Conservation (phyloP, 1,284 basidiomycete genomes). For the Sanghuangporus baumii region DNA sequence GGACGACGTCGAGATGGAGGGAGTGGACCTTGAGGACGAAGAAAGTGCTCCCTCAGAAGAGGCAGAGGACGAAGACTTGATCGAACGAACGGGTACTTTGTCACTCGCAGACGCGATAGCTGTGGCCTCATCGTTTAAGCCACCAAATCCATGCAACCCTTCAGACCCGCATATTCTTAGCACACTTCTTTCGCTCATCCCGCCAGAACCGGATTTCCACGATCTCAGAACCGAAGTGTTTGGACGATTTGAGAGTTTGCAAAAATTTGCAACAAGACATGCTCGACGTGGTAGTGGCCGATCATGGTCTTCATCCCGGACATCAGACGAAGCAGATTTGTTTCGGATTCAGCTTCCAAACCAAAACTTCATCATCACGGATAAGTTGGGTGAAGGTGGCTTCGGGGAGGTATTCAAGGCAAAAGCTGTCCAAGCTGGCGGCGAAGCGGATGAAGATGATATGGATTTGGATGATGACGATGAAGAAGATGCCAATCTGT, state of each 20-base stretch:
- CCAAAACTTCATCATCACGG: conserved; percentile 62
- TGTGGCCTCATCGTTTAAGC: conserved; percentile 55
- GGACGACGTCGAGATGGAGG: not conserved
- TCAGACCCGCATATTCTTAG: conserved; percentile 66
- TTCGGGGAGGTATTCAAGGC: conserved; percentile 94
- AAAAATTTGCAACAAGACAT: conserved; percentile 55
- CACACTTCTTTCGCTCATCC: conserved; percentile 63
- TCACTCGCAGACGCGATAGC: conserved; percentile 61
- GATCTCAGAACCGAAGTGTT: conserved; percentile 55
- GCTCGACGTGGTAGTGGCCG: conserved; percentile 42
- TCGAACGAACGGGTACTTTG: conserved; percentile 55
- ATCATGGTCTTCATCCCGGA: conserved; percentile 31
- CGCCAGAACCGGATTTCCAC: conserved; percentile 58
- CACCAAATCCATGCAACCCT: conserved; percentile 88
- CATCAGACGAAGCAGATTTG: conserved; percentile 34
- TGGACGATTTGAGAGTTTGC: conserved; percentile 59
- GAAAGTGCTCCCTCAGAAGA: conserved; percentile 21
- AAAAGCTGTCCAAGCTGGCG: conserved; percentile 45
- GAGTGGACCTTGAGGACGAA: conserved; percentile 26
- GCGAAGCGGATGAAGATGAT: conserved; percentile 44
- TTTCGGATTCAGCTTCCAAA: conserved; percentile 42
- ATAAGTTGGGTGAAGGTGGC: conserved; percentile 95
- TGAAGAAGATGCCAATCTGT: conserved; percentile 49
- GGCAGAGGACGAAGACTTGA: conserved; percentile 24
- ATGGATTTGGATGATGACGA: conserved; percentile 57